phyloP scores from a whole-genome alignment of 1,284 basidiomycete species.

The Mycena citricolor region DNA sequence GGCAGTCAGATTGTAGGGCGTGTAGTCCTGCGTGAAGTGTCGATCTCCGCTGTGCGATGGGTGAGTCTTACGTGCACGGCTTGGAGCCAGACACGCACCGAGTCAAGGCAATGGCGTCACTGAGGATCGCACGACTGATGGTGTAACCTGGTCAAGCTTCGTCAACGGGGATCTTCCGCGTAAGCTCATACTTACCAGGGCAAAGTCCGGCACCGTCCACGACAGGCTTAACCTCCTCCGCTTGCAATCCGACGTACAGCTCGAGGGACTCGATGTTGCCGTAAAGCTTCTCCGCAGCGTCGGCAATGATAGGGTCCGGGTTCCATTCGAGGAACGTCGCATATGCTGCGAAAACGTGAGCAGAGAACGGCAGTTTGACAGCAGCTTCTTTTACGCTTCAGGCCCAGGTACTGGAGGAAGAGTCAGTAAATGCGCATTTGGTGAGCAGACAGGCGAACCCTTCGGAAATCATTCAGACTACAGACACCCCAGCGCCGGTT shows the following conservation, averaged over 20 bases:
- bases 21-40: constrained; percentile 82
- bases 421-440: neutral
- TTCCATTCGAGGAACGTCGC: constrained; percentile 82
- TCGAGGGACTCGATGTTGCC: constrained; percentile 79
- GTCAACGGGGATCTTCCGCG: too few relatives aligned
- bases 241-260: constrained; percentile 72
- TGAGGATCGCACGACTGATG: constrained; percentile 82
- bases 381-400: constrained; percentile 58
- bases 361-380: neutral
- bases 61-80: neutral
- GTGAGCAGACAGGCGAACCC: constrained; percentile 40
- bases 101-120: constrained; percentile 84
- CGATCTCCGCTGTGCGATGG: constrained; percentile 55
- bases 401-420: constrained; percentile 59
- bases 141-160: constrained; percentile 64
- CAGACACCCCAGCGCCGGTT: constrained; percentile 81
- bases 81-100: constrained; percentile 37
- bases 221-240: constrained; percentile 73
- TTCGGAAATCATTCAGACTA: constrained; percentile 83
- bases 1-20: constrained; percentile 75
- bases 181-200: constrained; percentile 57
- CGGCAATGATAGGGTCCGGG: constrained; percentile 66
- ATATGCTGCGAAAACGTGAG: constrained; percentile 42
- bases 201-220: constrained; percentile 80
- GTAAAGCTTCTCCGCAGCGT: constrained; percentile 75